Evolutionary conservation across 768 basidiomycete genomes (phyloP).

Genomic region (Cystofilobasidium bisporidii): DNA sequence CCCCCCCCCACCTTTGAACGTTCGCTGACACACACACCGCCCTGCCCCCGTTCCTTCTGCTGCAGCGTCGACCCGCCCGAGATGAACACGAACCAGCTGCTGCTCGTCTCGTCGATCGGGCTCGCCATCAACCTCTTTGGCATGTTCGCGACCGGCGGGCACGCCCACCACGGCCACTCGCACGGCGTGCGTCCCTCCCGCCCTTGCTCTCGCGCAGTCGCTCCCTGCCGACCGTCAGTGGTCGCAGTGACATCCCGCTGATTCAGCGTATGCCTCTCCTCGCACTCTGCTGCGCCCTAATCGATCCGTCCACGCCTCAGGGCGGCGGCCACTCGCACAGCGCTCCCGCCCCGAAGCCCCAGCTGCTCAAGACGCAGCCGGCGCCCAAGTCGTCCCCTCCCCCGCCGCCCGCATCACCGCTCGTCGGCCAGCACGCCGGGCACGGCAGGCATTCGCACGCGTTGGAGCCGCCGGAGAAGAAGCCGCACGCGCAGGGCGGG

Average conservation of each 20-base stretch:
- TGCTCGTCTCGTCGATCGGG: constrained; percentile 80
- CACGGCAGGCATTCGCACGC: constrained; percentile 1
- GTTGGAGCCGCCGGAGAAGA: neutral
- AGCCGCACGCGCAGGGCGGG: neutral
- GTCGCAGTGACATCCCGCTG: too few species aligned
- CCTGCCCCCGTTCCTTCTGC: neutral
- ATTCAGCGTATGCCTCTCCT: too few species aligned
- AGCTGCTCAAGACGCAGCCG: too few species aligned
- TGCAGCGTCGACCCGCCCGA: constrained; percentile 85
- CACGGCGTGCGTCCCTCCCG: neutral
- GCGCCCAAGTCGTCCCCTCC: neutral
- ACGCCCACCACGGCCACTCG: constrained; percentile 59
- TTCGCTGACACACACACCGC: neutral
- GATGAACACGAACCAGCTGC: constrained; percentile 88
- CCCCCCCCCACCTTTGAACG: neutral
- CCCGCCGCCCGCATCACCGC: neutral
- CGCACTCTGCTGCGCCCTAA: too few species aligned
- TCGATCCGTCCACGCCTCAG: too few species aligned
- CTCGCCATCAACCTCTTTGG: constrained; percentile 92
- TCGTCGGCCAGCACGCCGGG: neutral
- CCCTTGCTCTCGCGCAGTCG: neutral
- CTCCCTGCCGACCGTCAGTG: neutral
- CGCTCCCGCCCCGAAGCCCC: neutral
- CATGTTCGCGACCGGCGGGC: constrained; percentile 97
- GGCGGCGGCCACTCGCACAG: constrained; percentile 4